Percentiles rank a stretch among this genome's conserved stretches.
phyloP scores from a whole-genome alignment of 495 filamentous ascomycete genomes.

The Cairneyella variabilis region DNA sequence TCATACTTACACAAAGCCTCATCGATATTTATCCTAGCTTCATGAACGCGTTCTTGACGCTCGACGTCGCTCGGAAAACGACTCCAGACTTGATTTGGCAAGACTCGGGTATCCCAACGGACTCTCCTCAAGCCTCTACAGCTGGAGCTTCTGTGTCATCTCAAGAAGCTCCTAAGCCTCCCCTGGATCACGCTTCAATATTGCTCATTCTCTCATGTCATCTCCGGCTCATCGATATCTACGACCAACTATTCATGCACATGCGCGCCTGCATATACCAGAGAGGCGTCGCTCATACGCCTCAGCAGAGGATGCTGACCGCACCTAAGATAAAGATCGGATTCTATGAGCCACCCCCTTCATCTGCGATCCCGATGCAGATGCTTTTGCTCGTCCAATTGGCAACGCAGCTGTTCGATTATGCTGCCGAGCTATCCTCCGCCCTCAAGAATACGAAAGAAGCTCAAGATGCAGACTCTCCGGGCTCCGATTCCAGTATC shows the following conservation, averaged over 20 bases:
- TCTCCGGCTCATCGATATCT: slow-evolving; percentile 24
- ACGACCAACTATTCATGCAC: slow-evolving; percentile 29
- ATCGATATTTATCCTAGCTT: slow-evolving; percentile 29
- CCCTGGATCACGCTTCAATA: slow-evolving; percentile 29
- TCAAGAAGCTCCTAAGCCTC: slow-evolving; percentile 2
- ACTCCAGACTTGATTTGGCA: slow-evolving; percentile 10
- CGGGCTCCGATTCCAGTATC: too few species aligned
- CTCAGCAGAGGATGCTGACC: slow-evolving; percentile 19
- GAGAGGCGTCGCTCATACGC: slow-evolving; percentile 14
- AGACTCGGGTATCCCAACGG: neutral
- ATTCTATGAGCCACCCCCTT: slow-evolving; percentile 26
- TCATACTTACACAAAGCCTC: slow-evolving; percentile 29
- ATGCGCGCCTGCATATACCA: slow-evolving; percentile 25
- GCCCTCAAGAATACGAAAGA: too few species aligned
- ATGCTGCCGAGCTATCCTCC: slow-evolving; percentile 11
- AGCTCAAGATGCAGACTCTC: too few species aligned
- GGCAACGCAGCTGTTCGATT: slow-evolving; percentile 9
- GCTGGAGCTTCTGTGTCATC: neutral
- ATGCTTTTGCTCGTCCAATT: slow-evolving; percentile 28
- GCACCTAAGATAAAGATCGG: slow-evolving; percentile 30
- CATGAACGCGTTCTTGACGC: slow-evolving; percentile 13
- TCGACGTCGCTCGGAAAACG: slow-evolving; percentile 22
- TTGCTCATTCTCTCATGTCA: slow-evolving; percentile 32
- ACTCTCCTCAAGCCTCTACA: neutral
- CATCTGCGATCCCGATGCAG: slow-evolving; percentile 31